A percentile compares a stretch with the other conserved stretches of the same genome.
Evolutionary conservation across 2,329 filamentous ascomycete species (phyloP).

Genomic region (Aspergillus phoenicis): DNA sequence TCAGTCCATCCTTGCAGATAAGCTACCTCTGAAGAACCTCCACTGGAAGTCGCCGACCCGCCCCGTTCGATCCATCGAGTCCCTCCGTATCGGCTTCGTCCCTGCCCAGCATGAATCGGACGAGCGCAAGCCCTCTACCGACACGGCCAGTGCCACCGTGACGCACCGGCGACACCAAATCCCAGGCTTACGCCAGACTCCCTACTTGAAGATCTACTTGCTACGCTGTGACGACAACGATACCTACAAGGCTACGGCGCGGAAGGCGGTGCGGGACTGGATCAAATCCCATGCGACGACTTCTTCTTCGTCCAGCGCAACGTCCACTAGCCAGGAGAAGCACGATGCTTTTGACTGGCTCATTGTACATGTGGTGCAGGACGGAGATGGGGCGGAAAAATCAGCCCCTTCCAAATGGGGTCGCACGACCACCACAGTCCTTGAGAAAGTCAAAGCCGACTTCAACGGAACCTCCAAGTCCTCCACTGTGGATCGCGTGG

Average conservation of each 20-base stretch:
- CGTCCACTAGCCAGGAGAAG: slow-evolving; percentile 73
- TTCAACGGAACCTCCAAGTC: slow-evolving; percentile 80
- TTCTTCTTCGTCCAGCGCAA: slow-evolving; percentile 50
- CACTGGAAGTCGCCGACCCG: slow-evolving; percentile 96
- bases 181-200: slow-evolving; percentile 85
- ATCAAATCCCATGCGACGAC: slow-evolving; percentile 73
- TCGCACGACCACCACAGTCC: slow-evolving; percentile 73
- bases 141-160: slow-evolving; percentile 38
- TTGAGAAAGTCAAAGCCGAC: slow-evolving; percentile 87
- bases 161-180: slow-evolving; percentile 83
- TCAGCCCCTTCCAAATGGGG: slow-evolving; percentile 72
- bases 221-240: slow-evolving; percentile 96
- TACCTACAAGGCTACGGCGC: slow-evolving; percentile 78
- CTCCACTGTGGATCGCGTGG: slow-evolving; percentile 72
- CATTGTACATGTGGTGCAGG: slow-evolving; percentile 89
- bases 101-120: slow-evolving; percentile 54
- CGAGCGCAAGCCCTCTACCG: slow-evolving; percentile 41
- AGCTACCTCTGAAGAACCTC: slow-evolving; percentile 84
- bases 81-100: slow-evolving; percentile 86
- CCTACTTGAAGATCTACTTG: slow-evolving; percentile 88
- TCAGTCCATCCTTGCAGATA: slow-evolving; percentile 72
- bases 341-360: slow-evolving; percentile 98
- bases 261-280: slow-evolving; percentile 85
- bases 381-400: slow-evolving; percentile 69
- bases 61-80: slow-evolving; percentile 88